Conservation (phyloP, 2,329 filamentous ascomycete species). For the Cladosporium colombiae region DNA sequence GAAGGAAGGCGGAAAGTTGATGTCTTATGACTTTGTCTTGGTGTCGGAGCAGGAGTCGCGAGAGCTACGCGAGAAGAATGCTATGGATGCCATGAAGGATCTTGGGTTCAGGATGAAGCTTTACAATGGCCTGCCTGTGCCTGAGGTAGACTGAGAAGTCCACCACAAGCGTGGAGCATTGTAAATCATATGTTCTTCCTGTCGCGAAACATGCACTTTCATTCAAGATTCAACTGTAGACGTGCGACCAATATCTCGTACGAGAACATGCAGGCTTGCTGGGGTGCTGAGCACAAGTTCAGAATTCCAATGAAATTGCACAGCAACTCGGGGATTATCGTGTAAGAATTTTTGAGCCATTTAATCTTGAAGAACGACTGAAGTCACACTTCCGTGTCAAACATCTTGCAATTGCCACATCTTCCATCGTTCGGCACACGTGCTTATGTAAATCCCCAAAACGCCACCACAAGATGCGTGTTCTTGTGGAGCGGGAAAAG, state of each 20-base stretch:
- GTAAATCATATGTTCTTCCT: not conserved
- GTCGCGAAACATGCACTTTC: not conserved
- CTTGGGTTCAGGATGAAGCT: conserved; percentile 71
- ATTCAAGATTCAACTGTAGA: not conserved
- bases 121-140: conserved; percentile 73
- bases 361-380: not conserved
- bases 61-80: conserved; percentile 65
- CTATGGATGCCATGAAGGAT: conserved; percentile 65
- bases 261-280: not conserved
- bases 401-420: not conserved
- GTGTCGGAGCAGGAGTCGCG: conserved; percentile 70
- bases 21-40: conserved; percentile 72
- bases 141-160: conserved; percentile 59
- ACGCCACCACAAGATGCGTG: not conserved
- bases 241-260: not conserved
- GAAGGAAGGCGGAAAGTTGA: conserved; percentile 58
- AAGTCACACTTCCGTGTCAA: not conserved
- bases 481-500: not conserved
- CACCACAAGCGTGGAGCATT: not conserved
- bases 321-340: not conserved
- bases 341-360: not conserved
- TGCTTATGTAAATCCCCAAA: not conserved
- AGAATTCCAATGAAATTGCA: not conserved
- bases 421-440: not conserved
- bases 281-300: not conserved